Percentiles rank a stretch among this genome's conserved stretches.
Conservation (phyloP, 2,329 filamentous ascomycete genomes). For the Trichothecium sympodiale region DNA sequence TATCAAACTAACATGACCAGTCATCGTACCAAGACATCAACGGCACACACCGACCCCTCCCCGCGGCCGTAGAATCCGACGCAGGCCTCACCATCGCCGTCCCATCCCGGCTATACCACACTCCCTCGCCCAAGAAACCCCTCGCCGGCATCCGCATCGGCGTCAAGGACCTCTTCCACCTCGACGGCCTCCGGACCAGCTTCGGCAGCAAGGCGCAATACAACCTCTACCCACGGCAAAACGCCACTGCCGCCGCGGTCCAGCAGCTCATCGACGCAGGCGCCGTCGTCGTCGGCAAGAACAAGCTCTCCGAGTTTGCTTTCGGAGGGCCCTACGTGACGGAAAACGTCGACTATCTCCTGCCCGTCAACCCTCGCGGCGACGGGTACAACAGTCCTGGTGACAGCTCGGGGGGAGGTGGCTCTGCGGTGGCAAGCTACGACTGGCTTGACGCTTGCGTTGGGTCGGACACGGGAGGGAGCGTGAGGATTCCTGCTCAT, state of each 20-base stretch:
- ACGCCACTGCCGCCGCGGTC: constrained; percentile 36
- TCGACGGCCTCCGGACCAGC: constrained; percentile 40
- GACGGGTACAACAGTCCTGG: constrained; percentile 16
- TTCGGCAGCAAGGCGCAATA: constrained; percentile 47
- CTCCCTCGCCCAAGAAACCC: constrained; percentile 27
- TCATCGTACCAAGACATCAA: neutral
- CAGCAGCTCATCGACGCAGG: constrained; percentile 48
- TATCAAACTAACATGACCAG: constrained; percentile 1
- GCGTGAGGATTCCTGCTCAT: constrained; percentile 31
- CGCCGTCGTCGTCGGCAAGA: constrained; percentile 35
- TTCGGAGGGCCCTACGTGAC: constrained; percentile 29
- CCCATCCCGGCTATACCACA: constrained; percentile 46
- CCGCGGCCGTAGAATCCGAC: neutral
- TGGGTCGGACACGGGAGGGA: constrained; percentile 27
- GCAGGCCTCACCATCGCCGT: constrained; percentile 25
- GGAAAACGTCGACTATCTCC: constrained; percentile 24
- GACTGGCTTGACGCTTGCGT: constrained; percentile 16
- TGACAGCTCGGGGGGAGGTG: constrained; percentile 15
- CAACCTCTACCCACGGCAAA: constrained; percentile 35
- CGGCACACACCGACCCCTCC: neutral
- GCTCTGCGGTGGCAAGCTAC: constrained; percentile 15
- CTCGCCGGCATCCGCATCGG: constrained; percentile 44
- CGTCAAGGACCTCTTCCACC: constrained; percentile 48
- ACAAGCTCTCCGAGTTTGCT: constrained; percentile 34
- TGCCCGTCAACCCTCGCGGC: constrained; percentile 17